Base-by-base conservation (phyloP, 106 monocot species). In the Posidonia australis region DNA sequence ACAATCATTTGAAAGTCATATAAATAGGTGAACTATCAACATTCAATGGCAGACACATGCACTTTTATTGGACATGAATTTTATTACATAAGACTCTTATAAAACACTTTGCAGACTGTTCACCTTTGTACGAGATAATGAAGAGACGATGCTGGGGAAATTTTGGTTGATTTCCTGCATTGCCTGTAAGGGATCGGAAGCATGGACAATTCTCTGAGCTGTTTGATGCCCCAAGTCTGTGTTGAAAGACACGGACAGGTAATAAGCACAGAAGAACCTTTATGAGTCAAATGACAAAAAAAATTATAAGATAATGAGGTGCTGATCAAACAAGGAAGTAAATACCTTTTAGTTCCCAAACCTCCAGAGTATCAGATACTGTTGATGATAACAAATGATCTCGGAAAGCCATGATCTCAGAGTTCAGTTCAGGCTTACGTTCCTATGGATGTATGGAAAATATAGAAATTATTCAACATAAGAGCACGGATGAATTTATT, bases 101-200 rank as follows among this genome's bases (percentile, higher is more conserved):
- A 7, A 36, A 36, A 36, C 7, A 36, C 7, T 36, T 36, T 36
- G 36, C 36, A 36, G 36, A 2, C 7, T 36, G 36, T 36, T 64
- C 26, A 94, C 94, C 86, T 94, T 94, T 81, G 80, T 86, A 46
- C 90, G 86, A 70, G 94, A 94, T 60, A 94, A 82, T 45, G 79
- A 90, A 47, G 94, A 94, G 72, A 94, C 94, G 68, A 94, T 60
- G 63, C 78, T 90, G 13, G 94, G 94, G 63, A 94, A 94, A 66
- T 94, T 94, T 64, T 94, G 94, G 58, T 84, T 94, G 49, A 94
- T 94, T 78, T 94, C 89, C 58, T 90, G 90, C 90, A 94, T 94
- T 51, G 94, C 75, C 54, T 82, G 86, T 70, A 94, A 78, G 14
- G 94, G 94, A 69, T 94, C 90, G 49, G 80, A 94, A 65, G 84